Evolutionary conservation across 1,139 yeast genomes (phyloP).

Genomic region (Taiozyma sp.): DNA sequence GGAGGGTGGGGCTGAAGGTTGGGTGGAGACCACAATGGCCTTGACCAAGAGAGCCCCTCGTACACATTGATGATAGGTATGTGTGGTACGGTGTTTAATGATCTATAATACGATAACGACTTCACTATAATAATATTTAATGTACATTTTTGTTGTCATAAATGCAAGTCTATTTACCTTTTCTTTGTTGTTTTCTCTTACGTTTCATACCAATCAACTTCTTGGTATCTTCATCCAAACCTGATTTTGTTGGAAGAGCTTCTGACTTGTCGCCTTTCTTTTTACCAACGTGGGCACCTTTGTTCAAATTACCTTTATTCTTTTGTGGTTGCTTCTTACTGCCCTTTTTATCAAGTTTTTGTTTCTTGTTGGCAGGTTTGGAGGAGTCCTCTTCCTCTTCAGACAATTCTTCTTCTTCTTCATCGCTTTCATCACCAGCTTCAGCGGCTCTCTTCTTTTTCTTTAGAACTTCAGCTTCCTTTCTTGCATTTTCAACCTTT

Average conservation of each 20-base stretch:
- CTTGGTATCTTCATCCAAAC: slow-evolving; percentile 49
- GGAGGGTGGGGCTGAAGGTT: slow-evolving; percentile 89
- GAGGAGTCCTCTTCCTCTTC: slow-evolving; percentile 19
- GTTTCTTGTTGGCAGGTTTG: slow-evolving; percentile 23
- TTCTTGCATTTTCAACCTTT: slow-evolving; percentile 45
- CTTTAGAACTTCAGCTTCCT: slow-evolving; percentile 23
- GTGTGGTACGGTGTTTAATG: neutral
- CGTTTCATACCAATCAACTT: slow-evolving; percentile 65
- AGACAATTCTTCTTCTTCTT: slow-evolving; percentile 23
- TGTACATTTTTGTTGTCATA: neutral
- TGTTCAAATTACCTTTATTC: slow-evolving; percentile 40
- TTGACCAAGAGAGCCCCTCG: slow-evolving; percentile 41
- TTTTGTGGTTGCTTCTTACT: slow-evolving; percentile 22
- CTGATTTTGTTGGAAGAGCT: slow-evolving; percentile 29
- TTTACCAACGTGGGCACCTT: slow-evolving; percentile 30
- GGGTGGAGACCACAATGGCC: slow-evolving; percentile 76
- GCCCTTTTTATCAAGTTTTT: slow-evolving; percentile 25
- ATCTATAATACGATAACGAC: neutral
- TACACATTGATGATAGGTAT: slow-evolving; percentile 15
- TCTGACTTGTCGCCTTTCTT: slow-evolving; percentile 7
- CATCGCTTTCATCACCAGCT: slow-evolving; percentile 18
- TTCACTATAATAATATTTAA: neutral
- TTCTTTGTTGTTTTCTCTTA: slow-evolving; percentile 46
- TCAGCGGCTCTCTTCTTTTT: slow-evolving; percentile 31
- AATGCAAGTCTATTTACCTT: slow-evolving; percentile 9